Conservation (phyloP, 1,284 basidiomycete species). For the Schizophyllum amplum region DNA sequence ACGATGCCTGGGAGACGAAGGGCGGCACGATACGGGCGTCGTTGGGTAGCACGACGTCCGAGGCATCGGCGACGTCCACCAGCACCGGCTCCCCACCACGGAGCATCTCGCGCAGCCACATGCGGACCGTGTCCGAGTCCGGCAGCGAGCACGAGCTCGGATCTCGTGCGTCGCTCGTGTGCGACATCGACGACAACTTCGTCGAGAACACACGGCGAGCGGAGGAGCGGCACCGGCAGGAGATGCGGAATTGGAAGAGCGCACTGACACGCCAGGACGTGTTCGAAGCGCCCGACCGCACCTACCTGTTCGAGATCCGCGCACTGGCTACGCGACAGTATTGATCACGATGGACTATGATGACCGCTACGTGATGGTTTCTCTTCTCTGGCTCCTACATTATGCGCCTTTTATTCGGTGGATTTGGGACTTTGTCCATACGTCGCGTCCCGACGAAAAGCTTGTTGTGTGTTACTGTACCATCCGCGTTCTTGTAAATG, state of each 20-base stretch:
- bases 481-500: slow-evolving; percentile 11
- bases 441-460: slow-evolving; percentile 5
- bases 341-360: slow-evolving; percentile 24
- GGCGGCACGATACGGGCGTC: slow-evolving; percentile 71
- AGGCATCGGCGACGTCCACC: slow-evolving; percentile 26
- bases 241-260: slow-evolving; percentile 78
- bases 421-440: slow-evolving; percentile 5
- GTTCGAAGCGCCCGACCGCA: slow-evolving; percentile 44
- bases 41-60: slow-evolving; percentile 32
- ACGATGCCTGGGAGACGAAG: slow-evolving; percentile 62
- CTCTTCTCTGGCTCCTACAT: slow-evolving; percentile 3
- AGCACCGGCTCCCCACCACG: slow-evolving; percentile 42
- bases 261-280: slow-evolving; percentile 33
- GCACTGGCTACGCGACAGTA: slow-evolving; percentile 75
- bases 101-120: slow-evolving; percentile 31
- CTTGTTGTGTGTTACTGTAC: slow-evolving; percentile 7
- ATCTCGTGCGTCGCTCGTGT: slow-evolving; percentile 65
- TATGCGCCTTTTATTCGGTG: slow-evolving; percentile 6
- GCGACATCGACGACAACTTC: slow-evolving; percentile 67
- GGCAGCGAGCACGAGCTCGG: slow-evolving; percentile 70
- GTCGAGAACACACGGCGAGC: slow-evolving; percentile 64
- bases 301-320: slow-evolving; percentile 69
- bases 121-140: slow-evolving; percentile 60
- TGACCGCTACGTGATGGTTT: slow-evolving; percentile 11
- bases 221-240: slow-evolving; percentile 70